phyloP scores from a whole-genome alignment of 1,284 basidiomycete species.

The Hymenochaete sp. region DNA sequence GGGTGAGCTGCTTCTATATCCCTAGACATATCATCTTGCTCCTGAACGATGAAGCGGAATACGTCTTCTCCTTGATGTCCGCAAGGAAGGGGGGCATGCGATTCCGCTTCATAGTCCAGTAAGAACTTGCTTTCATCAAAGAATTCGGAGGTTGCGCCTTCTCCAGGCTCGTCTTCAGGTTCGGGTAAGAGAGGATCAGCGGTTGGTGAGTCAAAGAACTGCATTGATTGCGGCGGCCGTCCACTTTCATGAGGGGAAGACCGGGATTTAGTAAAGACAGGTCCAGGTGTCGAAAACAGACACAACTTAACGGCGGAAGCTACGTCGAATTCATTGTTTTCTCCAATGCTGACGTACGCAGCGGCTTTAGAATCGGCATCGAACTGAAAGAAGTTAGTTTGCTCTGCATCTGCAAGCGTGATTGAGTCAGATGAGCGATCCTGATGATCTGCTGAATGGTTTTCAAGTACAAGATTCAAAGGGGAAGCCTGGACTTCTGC shows the following conservation, averaged over 20 bases:
- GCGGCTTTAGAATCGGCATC: background rate
- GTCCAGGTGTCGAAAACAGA: conserved; percentile 11
- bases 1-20: background rate
- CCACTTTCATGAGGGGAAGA: no score
- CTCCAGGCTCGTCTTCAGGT: conserved; percentile 25
- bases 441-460: background rate
- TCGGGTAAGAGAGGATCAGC: conserved; percentile 41
- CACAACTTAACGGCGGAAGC: background rate
- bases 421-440: conserved; percentile 8
- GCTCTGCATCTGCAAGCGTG: conserved; percentile 2
- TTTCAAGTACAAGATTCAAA: background rate
- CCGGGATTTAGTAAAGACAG: conserved; percentile 6
- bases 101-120: conserved; percentile 24
- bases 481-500: background rate
- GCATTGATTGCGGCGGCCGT: conserved; percentile 10
- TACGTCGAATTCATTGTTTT: background rate
- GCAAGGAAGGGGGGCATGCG: conserved; percentile 27
- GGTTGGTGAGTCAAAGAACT: conserved; percentile 46
- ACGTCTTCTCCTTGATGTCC: background rate
- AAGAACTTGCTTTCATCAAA: no score
- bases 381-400: no score
- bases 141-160: no score
- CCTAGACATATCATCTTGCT: conserved; percentile 4
- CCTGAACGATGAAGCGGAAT: background rate
- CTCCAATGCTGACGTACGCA: background rate